Percentiles rank a stretch among this genome's conserved stretches.
Conservation (phyloP, 345 rosid genomes). For the Erodium maritimum region DNA sequence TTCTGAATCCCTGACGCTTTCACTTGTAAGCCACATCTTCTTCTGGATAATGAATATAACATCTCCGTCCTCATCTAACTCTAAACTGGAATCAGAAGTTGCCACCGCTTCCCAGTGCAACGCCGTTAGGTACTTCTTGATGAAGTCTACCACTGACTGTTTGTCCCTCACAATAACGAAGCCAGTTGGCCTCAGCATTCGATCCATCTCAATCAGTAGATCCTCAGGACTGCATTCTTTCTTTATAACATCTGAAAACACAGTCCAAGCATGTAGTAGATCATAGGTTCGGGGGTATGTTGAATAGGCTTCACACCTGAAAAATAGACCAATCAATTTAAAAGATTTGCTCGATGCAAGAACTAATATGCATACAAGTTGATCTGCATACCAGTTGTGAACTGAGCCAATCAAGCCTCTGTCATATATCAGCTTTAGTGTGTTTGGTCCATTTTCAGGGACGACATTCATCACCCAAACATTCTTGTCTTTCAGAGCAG, state of each 20-base stretch:
- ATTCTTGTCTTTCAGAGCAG: constrained; percentile 73
- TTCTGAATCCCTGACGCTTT: constrained; percentile 57
- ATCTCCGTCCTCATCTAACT: constrained; percentile 44
- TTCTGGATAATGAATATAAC: constrained; percentile 50
- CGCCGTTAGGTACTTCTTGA: constrained; percentile 59
- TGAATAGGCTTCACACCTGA: constrained; percentile 89
- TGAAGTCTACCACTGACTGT: constrained; percentile 37
- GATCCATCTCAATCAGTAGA: constrained; percentile 83
- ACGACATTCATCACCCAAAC: constrained; percentile 94
- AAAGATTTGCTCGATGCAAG: too few species aligned
- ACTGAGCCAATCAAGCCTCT: constrained; percentile 69
- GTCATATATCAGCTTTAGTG: constrained; percentile 70
- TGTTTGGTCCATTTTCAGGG: constrained; percentile 71
- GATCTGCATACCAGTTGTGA: constrained; percentile 60
- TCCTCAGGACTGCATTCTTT: constrained; percentile 77
- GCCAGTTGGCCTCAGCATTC: constrained; percentile 83
- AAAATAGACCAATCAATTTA: too few species aligned
- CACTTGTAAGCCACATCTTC: constrained; percentile 80
- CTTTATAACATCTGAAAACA: constrained; percentile 54
- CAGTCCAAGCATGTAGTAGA: constrained; percentile 67
- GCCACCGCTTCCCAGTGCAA: constrained; percentile 82
- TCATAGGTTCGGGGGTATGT: constrained; percentile 90
- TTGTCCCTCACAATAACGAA: constrained; percentile 67
- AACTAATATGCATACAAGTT: too few species aligned
- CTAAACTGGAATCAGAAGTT: constrained; percentile 28